Percentiles rank a stretch among this genome's conserved stretches.
These are phyloP conservation scores for Discostella stelligera DNA, from an alignment of 352 stramenopile genomes.

Conservation along the genomic window DNA sequence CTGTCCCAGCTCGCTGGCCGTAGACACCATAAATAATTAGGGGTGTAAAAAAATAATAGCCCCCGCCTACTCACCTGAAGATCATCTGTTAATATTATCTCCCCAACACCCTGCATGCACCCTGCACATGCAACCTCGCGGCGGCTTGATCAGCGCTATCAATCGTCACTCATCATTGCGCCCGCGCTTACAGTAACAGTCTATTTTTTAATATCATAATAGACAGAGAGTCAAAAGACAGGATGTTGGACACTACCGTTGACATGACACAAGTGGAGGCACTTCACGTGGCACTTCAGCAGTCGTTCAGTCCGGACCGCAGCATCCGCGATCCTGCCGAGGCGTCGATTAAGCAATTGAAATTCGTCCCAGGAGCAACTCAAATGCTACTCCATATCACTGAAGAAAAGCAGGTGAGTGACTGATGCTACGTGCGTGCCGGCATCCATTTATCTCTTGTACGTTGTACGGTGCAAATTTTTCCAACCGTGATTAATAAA, in stretches of 20 bases:
- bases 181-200: no score
- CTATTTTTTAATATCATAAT: no score
- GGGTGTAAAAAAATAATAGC: no score
- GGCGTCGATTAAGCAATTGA: conserved; percentile 75
- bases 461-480: background rate
- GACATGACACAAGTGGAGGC: conserved; percentile 64
- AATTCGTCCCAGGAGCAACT: conserved; percentile 70
- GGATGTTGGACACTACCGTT: conserved; percentile 14
- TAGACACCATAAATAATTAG: no score
- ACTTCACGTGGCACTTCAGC: conserved; percentile 77
- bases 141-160: no score
- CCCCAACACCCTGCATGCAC: no score
- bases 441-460: background rate
- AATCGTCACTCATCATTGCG: no score
- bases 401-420: conserved; percentile 72
- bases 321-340: conserved; percentile 72
- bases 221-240: background rate
- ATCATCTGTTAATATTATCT: no score
- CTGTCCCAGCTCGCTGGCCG: no score
- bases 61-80: no score
- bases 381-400: conserved; percentile 74
- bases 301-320: conserved; percentile 78
- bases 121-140: no score
- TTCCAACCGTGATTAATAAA: background rate
- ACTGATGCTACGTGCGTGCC: background rate